Evolutionary conservation across 73 alveolate genomes (phyloP).

Genomic region (Paramecium octaurelia): DNA sequence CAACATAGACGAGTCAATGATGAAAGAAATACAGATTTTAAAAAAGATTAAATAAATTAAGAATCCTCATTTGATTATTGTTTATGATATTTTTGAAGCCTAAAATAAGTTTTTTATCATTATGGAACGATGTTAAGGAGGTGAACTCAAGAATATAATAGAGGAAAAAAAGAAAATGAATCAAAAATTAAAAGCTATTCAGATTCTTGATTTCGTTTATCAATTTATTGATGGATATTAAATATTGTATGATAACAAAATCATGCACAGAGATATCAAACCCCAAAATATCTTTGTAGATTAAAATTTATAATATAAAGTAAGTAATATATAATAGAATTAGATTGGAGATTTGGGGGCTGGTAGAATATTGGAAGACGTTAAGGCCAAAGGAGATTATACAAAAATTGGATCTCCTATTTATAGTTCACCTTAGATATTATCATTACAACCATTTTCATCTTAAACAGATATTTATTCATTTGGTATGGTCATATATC

Average conservation of each 20-base stretch:
- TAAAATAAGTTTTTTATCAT: not conserved
- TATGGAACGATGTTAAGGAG: not conserved
- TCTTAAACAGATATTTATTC: not conserved
- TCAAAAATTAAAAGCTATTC: not conserved
- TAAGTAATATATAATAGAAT: not conserved
- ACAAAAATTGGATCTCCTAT: conserved; percentile 29
- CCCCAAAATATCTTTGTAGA: not conserved
- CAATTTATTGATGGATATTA: not conserved
- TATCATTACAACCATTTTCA: not conserved
- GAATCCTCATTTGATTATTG: not conserved
- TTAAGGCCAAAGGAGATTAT: not conserved
- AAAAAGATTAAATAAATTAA: not conserved
- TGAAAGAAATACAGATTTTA: not conserved
- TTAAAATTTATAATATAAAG: not conserved
- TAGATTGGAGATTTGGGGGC: conserved; percentile 64
- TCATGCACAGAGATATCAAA: not conserved
- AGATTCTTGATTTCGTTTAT: not conserved
- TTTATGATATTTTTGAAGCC: not conserved
- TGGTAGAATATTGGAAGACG: conserved; percentile 39
- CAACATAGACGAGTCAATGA: not conserved
- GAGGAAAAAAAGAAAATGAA: not conserved
- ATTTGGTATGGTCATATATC: not conserved
- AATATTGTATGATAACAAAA: not conserved
- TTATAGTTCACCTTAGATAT: not conserved
- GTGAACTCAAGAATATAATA: not conserved